Conservation (phyloP, 208 protist species). For the Angomonas ambiguus region DNA sequence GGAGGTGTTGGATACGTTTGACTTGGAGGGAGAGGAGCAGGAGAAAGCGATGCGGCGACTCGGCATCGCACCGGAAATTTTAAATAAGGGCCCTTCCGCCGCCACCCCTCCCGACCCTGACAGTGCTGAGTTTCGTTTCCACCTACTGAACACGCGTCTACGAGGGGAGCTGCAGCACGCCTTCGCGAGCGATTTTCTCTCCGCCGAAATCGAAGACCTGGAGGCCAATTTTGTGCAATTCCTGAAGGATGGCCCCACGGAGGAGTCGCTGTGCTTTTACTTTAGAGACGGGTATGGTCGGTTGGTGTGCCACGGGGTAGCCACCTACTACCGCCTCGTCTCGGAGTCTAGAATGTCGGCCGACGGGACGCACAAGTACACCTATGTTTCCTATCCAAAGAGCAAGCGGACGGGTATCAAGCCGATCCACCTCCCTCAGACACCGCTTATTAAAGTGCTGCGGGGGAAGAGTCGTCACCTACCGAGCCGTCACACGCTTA, state of each 20-base stretch:
- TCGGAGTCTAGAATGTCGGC: slow-evolving; percentile 47
- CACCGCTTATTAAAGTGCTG: slow-evolving; percentile 58
- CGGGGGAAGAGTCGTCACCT: slow-evolving; percentile 41
- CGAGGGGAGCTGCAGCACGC: slow-evolving; percentile 78
- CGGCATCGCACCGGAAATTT: slow-evolving; percentile 13
- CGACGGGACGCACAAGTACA: slow-evolving; percentile 62
- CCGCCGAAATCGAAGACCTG: slow-evolving; percentile 73
- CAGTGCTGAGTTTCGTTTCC: slow-evolving; percentile 63
- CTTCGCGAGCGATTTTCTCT: slow-evolving; percentile 75
- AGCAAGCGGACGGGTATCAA: slow-evolving; percentile 30
- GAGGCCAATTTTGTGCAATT: slow-evolving; percentile 60
- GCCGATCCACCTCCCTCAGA: slow-evolving; percentile 37
- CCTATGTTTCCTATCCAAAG: slow-evolving; percentile 58
- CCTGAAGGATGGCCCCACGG: slow-evolving; percentile 33
- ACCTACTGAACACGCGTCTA: slow-evolving; percentile 61
- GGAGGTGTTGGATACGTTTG: slow-evolving; percentile 44
- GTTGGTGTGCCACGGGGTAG: slow-evolving; percentile 81
- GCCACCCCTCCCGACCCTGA: slow-evolving; percentile 37
- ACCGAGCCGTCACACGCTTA: slow-evolving; percentile 35
- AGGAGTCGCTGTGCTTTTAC: slow-evolving; percentile 54
- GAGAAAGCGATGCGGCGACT: slow-evolving; percentile 30
- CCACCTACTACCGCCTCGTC: slow-evolving; percentile 72
- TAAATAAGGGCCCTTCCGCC: background rate
- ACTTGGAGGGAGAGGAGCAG: slow-evolving; percentile 68
- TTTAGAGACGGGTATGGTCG: slow-evolving; percentile 87